These are phyloP conservation scores for Yarrowia osloensis DNA, from an alignment of 805 yeast genomes.

Conservation along the genomic window DNA sequence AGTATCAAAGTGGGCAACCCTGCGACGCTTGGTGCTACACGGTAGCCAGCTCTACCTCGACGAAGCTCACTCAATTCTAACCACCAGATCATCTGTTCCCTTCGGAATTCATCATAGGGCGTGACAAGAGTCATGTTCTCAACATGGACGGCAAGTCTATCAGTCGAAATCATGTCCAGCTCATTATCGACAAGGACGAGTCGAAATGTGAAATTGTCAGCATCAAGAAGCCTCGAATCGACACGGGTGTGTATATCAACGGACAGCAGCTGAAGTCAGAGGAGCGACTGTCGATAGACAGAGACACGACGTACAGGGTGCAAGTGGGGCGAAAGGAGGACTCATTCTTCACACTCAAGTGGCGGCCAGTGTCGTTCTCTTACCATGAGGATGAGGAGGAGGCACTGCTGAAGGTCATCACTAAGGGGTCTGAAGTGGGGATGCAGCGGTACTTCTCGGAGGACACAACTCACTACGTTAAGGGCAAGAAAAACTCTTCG, in stretches of 20 bases:
- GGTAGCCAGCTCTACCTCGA: not conserved
- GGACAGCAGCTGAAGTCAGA: conserved; percentile 9
- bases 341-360: conserved; percentile 34
- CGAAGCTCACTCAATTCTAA: not conserved
- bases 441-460: conserved; percentile 35
- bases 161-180: conserved; percentile 19
- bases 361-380: conserved; percentile 39
- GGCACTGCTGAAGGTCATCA: conserved; percentile 31
- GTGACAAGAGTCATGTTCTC: conserved; percentile 16
- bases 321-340: conserved; percentile 36
- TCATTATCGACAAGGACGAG: conserved; percentile 16
- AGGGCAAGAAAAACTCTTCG: conserved; percentile 38
- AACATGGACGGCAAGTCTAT: conserved; percentile 24
- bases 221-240: conserved; percentile 20
- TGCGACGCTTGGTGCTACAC: not conserved
- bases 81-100: conserved; percentile 20
- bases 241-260: conserved; percentile 11
- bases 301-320: conserved; percentile 31
- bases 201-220: conserved; percentile 23
- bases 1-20: not conserved
- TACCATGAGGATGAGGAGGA: conserved; percentile 34
- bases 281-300: not conserved
- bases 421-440: conserved; percentile 37
- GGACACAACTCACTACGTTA: conserved; percentile 39
- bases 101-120: conserved; percentile 6